Evolutionary conservation across 768 basidiomycete genomes (phyloP).

Genomic region (Termitomyces heimii): DNA sequence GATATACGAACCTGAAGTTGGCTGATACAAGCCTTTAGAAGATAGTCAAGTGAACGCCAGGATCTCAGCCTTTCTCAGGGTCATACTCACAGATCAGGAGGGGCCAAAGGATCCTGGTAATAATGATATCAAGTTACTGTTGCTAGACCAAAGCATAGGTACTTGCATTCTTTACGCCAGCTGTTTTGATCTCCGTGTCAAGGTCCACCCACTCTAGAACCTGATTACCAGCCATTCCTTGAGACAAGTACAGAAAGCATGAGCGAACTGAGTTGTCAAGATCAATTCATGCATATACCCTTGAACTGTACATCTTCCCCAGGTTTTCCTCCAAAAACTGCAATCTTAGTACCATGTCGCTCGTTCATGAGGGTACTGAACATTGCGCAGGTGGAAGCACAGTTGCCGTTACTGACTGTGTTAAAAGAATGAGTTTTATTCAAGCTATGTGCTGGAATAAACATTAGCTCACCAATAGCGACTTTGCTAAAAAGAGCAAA

Average conservation of each 20-base stretch:
- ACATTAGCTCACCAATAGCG: slow-evolving; percentile 31
- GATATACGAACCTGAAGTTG: slow-evolving; percentile 31
- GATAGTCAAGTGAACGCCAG: background rate
- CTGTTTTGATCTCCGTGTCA: slow-evolving; percentile 57
- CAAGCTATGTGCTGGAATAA: background rate
- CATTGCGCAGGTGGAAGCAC: slow-evolving; percentile 60
- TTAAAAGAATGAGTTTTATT: background rate
- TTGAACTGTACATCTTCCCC: slow-evolving; percentile 45
- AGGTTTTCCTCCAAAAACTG: slow-evolving; percentile 54
- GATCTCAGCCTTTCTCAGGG: background rate
- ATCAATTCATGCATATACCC: slow-evolving; percentile 18
- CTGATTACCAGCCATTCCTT: slow-evolving; percentile 57
- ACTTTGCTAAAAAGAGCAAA: slow-evolving; percentile 26
- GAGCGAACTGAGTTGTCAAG: background rate
- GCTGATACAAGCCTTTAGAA: slow-evolving; percentile 31
- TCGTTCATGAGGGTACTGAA: slow-evolving; percentile 60
- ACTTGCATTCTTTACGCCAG: slow-evolving; percentile 41
- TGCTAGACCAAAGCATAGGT: background rate
- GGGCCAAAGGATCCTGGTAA: slow-evolving; percentile 33
- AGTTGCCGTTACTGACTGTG: slow-evolving; percentile 37
- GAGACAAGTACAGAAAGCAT: background rate
- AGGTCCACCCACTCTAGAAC: slow-evolving; percentile 57
- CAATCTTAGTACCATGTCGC: slow-evolving; percentile 43
- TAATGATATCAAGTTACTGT: background rate
- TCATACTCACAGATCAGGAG: slow-evolving; percentile 34